Evolutionary conservation across 257 asterid species (phyloP), one percentile per base, ranked within the genome.

Genomic region (Marsdenia floribunda): DNA sequence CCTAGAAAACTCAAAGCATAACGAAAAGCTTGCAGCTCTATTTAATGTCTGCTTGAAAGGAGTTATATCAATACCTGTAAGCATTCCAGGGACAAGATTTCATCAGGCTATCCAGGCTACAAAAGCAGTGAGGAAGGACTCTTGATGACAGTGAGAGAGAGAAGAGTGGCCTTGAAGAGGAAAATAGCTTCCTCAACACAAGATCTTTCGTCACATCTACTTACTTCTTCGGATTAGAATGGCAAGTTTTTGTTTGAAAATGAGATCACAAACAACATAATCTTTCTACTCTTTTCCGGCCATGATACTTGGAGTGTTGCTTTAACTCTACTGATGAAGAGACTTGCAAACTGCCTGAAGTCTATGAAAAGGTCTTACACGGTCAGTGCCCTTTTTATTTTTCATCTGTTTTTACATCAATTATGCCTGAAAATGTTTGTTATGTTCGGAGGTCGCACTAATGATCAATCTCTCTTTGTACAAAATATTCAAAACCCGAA

Each of bases 161-260:
- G 97, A 76, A 82, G 87, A 77, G 78, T 44, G 26, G 87, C 79
- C 14, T 71, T 90, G 88, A 83, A 80, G 21, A 81, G 79, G 64
- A 83, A 80, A 75, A 75, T 46, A 1, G 86, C 83, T 33, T 64
- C 60, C 26, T 86, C 90, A 53, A 53, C 87, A 13, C 88, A 85
- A 71, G 97, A 90, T 80, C 94, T 92, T 76, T 82, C 90, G 29
- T 86, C 98, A 1, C 96, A 92, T 80, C 78, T 92, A 50, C 93
- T 92, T 3, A 80, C 70, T 6, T 53, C 73, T 12, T 88, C 88
- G 0, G 91, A 89, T 21, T 96, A 92, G 67, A 86, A 80, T 4
- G 97, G 94, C 2, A 77, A 72, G 75, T 87, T 85, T 57, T 87
- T 93, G 96, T 37, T 89, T 0, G 98, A 93, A 78, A 18, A 87